These are phyloP conservation scores for Neurospora sp. DNA, from an alignment of 495 filamentous ascomycete species.

Conservation along the genomic window DNA sequence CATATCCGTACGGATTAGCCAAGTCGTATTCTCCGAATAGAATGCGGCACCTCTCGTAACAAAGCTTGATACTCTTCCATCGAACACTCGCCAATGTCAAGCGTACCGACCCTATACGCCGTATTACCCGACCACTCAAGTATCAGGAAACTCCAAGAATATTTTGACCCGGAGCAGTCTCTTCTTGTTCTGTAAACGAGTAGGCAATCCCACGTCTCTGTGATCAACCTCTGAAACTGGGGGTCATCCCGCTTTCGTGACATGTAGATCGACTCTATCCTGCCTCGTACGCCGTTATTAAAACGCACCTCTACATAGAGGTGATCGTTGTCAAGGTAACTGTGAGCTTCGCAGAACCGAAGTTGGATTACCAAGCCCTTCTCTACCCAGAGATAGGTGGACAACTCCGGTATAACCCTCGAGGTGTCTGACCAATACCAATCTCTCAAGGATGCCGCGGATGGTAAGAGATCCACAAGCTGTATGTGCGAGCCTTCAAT, in stretches of 20 bases:
- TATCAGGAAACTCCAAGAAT: background rate
- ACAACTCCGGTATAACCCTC: background rate
- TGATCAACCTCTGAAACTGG: background rate
- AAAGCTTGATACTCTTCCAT: background rate
- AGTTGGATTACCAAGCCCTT: background rate
- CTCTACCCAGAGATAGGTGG: background rate
- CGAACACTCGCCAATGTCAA: background rate
- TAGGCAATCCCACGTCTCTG: background rate
- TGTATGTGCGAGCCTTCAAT: background rate
- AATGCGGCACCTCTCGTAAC: background rate
- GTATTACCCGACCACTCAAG: background rate
- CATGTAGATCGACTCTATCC: background rate
- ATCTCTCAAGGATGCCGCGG: too few species aligned
- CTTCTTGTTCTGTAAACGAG: background rate
- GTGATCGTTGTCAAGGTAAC: background rate
- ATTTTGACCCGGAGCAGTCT: background rate
- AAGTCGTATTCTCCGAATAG: background rate
- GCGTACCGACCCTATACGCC: background rate
- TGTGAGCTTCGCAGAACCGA: background rate
- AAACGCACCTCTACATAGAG: background rate
- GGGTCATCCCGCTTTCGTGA: background rate
- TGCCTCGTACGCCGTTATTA: background rate
- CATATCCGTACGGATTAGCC: background rate
- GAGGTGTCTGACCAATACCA: background rate
- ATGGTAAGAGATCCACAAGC: background rate